Evolutionary conservation across 208 protist genomes (phyloP).

Genomic region (Willaertia magna): DNA sequence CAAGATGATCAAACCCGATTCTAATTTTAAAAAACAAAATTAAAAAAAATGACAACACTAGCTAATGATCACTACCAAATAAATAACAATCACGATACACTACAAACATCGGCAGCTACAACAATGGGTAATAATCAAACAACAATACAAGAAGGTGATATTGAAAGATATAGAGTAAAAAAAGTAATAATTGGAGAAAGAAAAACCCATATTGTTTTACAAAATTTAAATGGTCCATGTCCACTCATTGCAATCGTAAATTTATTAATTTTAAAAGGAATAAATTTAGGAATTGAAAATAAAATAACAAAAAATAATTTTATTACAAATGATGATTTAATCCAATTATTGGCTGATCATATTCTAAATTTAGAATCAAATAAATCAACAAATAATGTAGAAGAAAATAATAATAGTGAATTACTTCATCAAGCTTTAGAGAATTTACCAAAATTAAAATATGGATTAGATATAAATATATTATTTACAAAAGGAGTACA

Average conservation of each 20-base stretch:
- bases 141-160: background rate
- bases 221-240: conserved; percentile 10
- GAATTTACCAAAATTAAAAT: background rate
- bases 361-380: background rate
- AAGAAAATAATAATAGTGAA: no score
- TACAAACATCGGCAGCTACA: no score
- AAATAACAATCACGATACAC: no score
- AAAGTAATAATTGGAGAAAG: background rate
- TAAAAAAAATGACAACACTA: no score
- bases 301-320: background rate
- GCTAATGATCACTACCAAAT: no score
- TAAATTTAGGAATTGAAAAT: background rate
- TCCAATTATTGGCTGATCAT: background rate
- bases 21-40: no score
- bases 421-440: background rate
- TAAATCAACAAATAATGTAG: background rate
- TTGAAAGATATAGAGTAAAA: background rate
- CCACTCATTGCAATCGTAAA: background rate
- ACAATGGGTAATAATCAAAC: no score
- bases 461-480: conserved; percentile 10
- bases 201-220: background rate
- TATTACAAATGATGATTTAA: background rate
- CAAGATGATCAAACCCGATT: no score
- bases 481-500: background rate
- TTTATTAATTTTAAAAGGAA: background rate